Percentiles rank a stretch among this genome's conserved stretches.
phyloP scores from a whole-genome alignment of 208 protist genomes.

The Histomonas meleagridis region DNA sequence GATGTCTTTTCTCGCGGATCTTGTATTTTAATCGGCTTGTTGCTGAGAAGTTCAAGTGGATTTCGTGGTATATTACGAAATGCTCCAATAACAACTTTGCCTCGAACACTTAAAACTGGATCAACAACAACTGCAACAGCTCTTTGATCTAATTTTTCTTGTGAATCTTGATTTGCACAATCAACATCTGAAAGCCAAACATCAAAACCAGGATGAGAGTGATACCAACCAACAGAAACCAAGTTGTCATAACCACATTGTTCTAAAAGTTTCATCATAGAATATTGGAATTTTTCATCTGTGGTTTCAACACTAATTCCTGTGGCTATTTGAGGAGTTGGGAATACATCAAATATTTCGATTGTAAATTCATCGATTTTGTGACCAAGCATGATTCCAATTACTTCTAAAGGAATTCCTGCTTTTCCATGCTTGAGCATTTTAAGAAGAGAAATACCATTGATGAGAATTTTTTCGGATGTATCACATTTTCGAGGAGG shows the following conservation, averaged over 20 bases:
- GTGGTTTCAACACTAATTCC: constrained; percentile 56
- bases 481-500: constrained; percentile 66
- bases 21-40: too few relatives aligned
- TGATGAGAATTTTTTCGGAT: constrained; percentile 97
- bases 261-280: constrained; percentile 46
- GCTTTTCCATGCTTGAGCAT: constrained; percentile 96
- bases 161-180: constrained; percentile 2
- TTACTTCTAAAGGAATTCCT: constrained; percentile 98
- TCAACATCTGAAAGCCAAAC: constrained; percentile 99
- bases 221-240: too few relatives aligned
- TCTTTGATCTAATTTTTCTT: too few relatives aligned
- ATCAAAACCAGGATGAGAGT: too few relatives aligned
- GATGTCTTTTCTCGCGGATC: too few relatives aligned
- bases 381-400: constrained; percentile 99
- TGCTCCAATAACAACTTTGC: too few relatives aligned
- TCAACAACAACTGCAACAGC: too few relatives aligned
- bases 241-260: too few relatives aligned
- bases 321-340: constrained; percentile 84
- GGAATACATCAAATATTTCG: constrained; percentile 88
- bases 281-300: constrained; percentile 96
- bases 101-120: too few relatives aligned
- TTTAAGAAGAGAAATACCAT: constrained; percentile 92
- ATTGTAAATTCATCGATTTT: constrained; percentile 99
- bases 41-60: too few relatives aligned
- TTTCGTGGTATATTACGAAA: too few relatives aligned